phyloP scores from a whole-genome alignment of 495 filamentous ascomycete species.

The Hyphodiscus hymeniophilus region DNA sequence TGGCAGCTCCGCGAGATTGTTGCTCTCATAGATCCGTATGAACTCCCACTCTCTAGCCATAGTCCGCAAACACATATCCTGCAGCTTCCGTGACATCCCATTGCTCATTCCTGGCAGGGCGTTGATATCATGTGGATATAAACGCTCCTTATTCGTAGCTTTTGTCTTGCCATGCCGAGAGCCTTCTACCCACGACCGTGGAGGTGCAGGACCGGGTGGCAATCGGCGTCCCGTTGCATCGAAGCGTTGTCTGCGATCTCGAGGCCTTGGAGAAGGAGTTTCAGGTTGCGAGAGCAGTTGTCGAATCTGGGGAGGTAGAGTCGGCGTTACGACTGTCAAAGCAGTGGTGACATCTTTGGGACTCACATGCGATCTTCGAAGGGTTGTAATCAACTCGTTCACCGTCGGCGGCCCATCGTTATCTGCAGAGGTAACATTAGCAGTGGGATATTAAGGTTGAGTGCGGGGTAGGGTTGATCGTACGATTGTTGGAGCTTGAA shows the following conservation, averaged over 20 bases:
- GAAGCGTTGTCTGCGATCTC: conserved; percentile 19
- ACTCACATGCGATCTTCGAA: conserved; percentile 29
- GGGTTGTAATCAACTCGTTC: conserved; percentile 40
- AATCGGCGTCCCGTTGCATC: conserved; percentile 37
- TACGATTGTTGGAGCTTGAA: conserved; percentile 11
- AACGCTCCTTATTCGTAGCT: conserved; percentile 17
- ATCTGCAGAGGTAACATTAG: too few relatives aligned
- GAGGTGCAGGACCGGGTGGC: conserved; percentile 61
- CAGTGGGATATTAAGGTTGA: neutral
- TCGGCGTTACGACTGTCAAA: conserved; percentile 25
- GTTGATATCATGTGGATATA: conserved; percentile 21
- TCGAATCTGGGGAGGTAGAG: conserved; percentile 41
- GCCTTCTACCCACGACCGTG: conserved; percentile 56
- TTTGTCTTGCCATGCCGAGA: conserved; percentile 18
- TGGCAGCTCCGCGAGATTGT: conserved; percentile 57
- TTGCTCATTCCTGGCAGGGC: conserved; percentile 42
- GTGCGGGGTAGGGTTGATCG: conserved; percentile 5
- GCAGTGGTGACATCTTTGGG: conserved; percentile 1
- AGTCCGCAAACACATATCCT: conserved; percentile 44
- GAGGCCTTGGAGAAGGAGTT: conserved; percentile 27
- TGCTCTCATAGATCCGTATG: conserved; percentile 56
- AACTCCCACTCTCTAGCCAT: conserved; percentile 65
- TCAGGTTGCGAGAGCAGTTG: conserved; percentile 63
- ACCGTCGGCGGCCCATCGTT: conserved; percentile 27
- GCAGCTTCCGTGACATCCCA: conserved; percentile 35